Base-by-base conservation (phyloP, 1,284 basidiomycete species). In the Fistulinella staudtii region DNA sequence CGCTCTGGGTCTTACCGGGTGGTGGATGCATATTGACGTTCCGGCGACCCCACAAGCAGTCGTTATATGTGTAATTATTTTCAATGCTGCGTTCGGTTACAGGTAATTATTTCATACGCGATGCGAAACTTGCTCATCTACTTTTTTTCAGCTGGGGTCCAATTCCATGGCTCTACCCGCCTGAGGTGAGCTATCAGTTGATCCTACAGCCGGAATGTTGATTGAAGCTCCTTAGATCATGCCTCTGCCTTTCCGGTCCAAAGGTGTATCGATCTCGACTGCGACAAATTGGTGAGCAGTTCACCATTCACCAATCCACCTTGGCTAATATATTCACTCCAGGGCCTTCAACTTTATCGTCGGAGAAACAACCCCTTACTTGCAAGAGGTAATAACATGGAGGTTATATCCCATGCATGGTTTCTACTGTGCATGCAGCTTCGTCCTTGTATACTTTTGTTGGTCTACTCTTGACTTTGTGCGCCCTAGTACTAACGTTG, bases 361-460 rank as follows among this genome's bases (percentile, higher is more conserved):
- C 35, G 94, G 94, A 18, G 88, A 92, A 64, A 75, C 82, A 33
- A 97, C 94, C 0, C 94, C 94, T 1, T 76, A 85, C 37, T 72
- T 98, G 39, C 93, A 97, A 69, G 91, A 95, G 52, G 68, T 78
- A 29, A 97, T 99, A 54, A 78, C 79, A 25, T 99, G 95, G 94
- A 77, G 89, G 41, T 69, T 98, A 41, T 98, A 98, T 68, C 89
- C 91, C 0, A 93, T 99, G 89, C 93, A 96, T 56, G 93, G 89
- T 10, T 93, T 93, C 69, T 95, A 95, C 70, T 94, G 93, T 64
- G 78, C 80, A 13, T 82, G 85, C 60, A 92, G 90, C 54, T 93
- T 96, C 60, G 73, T 93, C 29, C 69, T 93, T 22, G 85, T 90
- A 5, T 89, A 85, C 62, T 89, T 89, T 68, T 65, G 86, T 89